Conservation (phyloP, 306 rosid genomes). For the Cajanus cajan region DNA sequence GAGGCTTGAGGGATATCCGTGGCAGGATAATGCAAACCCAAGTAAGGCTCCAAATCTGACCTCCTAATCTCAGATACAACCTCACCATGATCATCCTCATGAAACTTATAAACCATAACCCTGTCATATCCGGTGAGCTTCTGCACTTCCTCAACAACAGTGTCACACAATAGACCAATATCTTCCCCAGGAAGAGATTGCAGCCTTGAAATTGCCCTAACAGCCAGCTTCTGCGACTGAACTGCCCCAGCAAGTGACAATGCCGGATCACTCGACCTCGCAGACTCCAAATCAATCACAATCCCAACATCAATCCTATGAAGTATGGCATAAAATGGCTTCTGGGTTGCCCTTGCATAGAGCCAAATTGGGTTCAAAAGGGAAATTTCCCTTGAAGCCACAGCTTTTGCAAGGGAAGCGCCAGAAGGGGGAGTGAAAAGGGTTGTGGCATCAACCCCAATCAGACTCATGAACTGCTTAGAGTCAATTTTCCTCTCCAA, state of each 20-base stretch:
- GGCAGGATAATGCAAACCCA: slow-evolving; percentile 87
- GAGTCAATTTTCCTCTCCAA: slow-evolving; percentile 32
- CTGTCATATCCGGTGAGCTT: slow-evolving; percentile 86
- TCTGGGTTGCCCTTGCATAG: slow-evolving; percentile 50
- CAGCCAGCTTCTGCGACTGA: slow-evolving; percentile 82
- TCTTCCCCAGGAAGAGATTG: slow-evolving; percentile 80
- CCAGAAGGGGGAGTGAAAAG: slow-evolving; percentile 70
- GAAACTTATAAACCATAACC: slow-evolving; percentile 87
- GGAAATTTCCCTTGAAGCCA: slow-evolving; percentile 54
- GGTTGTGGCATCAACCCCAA: slow-evolving; percentile 65
- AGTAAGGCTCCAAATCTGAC: slow-evolving; percentile 68
- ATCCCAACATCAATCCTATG: slow-evolving; percentile 85
- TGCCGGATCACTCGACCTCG: slow-evolving; percentile 61
- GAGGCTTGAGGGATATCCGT: slow-evolving; percentile 83
- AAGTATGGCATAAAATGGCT: slow-evolving; percentile 75
- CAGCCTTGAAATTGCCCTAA: slow-evolving; percentile 78
- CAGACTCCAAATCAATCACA: slow-evolving; percentile 86
- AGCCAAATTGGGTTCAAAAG: slow-evolving; percentile 76
- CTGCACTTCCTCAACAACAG: slow-evolving; percentile 71
- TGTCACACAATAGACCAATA: slow-evolving; percentile 60
- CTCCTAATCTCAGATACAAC: slow-evolving; percentile 77
- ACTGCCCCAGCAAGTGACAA: slow-evolving; percentile 76
- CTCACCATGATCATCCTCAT: slow-evolving; percentile 90
- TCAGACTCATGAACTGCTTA: slow-evolving; percentile 24
- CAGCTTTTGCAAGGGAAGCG: slow-evolving; percentile 59